Evolutionary conservation across 2,329 filamentous ascomycete species (phyloP).

Genomic region (Nothophaeocryptopus gaeumannii): DNA sequence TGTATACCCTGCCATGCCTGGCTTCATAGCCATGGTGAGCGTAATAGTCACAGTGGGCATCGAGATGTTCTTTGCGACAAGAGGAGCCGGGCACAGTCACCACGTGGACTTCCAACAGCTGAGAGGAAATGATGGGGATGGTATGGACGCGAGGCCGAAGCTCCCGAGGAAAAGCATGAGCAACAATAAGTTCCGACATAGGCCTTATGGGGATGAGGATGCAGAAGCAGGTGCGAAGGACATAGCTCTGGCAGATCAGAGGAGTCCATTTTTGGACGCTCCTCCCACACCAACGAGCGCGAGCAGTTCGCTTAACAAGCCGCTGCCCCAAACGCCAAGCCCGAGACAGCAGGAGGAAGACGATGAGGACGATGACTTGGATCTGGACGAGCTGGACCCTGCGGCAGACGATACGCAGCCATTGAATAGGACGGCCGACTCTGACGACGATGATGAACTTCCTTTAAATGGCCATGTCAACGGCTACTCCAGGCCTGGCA

Average conservation of each 20-base stretch:
- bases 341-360: conserved; percentile 6
- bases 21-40: conserved; percentile 76
- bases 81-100: conserved; percentile 60
- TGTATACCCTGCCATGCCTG: conserved; percentile 75
- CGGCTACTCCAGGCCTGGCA: conserved; percentile 12
- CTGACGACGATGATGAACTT: conserved; percentile 16
- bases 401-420: conserved; percentile 24
- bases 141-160: conserved; percentile 15
- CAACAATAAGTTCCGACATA: conserved; percentile 30
- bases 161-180: conserved; percentile 23
- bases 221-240: conserved; percentile 13
- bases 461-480: conserved; percentile 15
- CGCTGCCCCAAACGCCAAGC: conserved; percentile 29
- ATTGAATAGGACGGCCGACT: conserved; percentile 19
- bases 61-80: conserved; percentile 83
- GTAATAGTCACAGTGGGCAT: conserved; percentile 80
- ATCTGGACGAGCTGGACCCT: conserved; percentile 36
- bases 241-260: conserved; percentile 19
- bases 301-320: conserved; percentile 29
- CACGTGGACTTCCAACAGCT: conserved; percentile 37
- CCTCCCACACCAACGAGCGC: conserved; percentile 12
- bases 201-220: conserved; percentile 21
- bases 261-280: conserved; percentile 23
- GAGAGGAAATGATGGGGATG: conserved; percentile 22
- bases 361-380: conserved; percentile 33